Evolutionary conservation across 1,284 basidiomycete species (phyloP), one percentile per base, ranked within the genome.

Genomic region (Austroboletus rostrupii): DNA sequence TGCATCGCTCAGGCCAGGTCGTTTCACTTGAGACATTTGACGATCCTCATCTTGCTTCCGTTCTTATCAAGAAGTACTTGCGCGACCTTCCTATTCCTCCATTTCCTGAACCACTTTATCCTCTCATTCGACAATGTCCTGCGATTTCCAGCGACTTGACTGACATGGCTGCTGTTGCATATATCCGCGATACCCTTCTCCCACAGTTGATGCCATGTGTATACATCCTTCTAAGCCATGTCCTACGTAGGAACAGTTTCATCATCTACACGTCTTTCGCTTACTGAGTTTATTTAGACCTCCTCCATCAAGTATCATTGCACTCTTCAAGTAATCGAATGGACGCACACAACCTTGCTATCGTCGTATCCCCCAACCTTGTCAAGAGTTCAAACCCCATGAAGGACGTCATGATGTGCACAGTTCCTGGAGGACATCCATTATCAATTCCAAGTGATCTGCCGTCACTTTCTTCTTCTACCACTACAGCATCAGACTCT

Each of bases 11-110:
- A 87, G 85, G 86, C 31, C 82, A 91, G 57, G 82, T 90, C 2
- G 85, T 92, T 13, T 86, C 84, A 3, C 70, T 93, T 33, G 72
- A 79, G 14, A 83, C 75, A 5, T 92, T 89, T 61, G 75, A 75
- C 1, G 90, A 92, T 60, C 82, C 87, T 3, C 78, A 90, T 67
- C 75, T 93, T 2, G 87, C 90, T 2, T 89, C 91, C 3, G 90
- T 92, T 2, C 73, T 93, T 16, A 71, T 93, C 53, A 93, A 93
- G 72, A 90, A 90, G 61, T 92, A 86, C 61, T 69, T 93, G 17
- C 79, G 88, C 28, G 87, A 90, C 63, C 72, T 93, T 2, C 88
- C 87, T 1, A 75, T 80, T 40, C 87, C 91, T 3, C 68, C 90
- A 16, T 89, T 93, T 57, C 77, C 85, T 0, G 85, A 87, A 61